These are phyloP conservation scores for Paramecium biaurelia DNA, from an alignment of 73 alveolate species.

Conservation along the genomic window DNA sequence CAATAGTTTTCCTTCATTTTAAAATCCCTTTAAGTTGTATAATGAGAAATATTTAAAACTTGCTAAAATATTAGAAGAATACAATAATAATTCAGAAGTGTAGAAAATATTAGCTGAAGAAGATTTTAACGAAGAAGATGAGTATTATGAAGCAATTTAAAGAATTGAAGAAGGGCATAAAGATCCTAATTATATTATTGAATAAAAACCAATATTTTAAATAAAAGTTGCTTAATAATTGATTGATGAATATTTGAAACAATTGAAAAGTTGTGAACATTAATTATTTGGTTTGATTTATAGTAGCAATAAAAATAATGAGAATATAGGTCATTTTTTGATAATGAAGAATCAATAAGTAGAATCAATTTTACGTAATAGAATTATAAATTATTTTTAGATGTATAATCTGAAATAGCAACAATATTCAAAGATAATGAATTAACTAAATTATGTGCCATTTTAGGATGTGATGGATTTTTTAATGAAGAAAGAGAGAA, in stretches of 20 bases:
- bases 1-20: not conserved
- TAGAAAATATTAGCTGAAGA: not conserved
- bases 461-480: not conserved
- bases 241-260: not conserved
- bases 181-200: not conserved
- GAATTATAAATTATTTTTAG: not conserved
- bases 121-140: not conserved
- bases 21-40: not conserved
- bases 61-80: not conserved
- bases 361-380: not conserved
- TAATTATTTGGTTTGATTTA: not conserved
- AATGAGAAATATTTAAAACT: not conserved
- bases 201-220: not conserved
- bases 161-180: not conserved
- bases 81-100: not conserved
- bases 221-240: not conserved
- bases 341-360: not conserved
- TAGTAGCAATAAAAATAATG: not conserved
- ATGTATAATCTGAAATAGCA: not conserved
- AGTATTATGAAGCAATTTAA: not conserved
- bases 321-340: not conserved
- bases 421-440: not conserved
- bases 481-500: not conserved
- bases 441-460: not conserved
- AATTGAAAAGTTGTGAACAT: not conserved